Conservation (phyloP, 164 flowering plant genomes). For the Vitis labrusca region DNA sequence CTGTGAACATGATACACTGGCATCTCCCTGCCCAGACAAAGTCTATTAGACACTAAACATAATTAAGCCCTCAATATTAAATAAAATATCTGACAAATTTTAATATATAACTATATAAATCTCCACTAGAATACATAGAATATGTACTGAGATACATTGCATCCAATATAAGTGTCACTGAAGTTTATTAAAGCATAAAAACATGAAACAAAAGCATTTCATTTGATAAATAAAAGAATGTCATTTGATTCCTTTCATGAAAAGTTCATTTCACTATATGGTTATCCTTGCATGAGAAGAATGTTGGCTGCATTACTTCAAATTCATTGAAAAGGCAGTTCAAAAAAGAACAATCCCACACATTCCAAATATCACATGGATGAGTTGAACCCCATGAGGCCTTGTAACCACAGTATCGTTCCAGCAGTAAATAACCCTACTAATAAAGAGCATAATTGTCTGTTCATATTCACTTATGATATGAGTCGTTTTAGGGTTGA, state of each 20-base stretch:
- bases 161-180: not conserved
- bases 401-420: no score
- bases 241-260: not conserved
- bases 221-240: not conserved
- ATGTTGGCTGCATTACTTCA: no score
- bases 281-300: not conserved
- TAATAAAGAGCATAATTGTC: not conserved
- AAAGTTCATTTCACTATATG: not conserved
- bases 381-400: no score
- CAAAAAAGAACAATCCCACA: no score
- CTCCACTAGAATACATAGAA: not conserved
- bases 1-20: constrained; percentile 30
- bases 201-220: not conserved
- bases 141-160: not conserved
- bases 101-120: not conserved
- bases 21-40: constrained; percentile 44
- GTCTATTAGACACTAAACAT: constrained; percentile 7
- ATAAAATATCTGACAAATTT: not conserved
- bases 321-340: no score
- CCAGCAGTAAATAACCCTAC: not conserved
- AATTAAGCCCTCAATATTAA: not conserved
- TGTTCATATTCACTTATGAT: no score
- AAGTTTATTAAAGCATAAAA: not conserved
- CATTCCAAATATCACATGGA: no score
- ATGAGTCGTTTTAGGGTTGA: not conserved